Percentiles rank a stretch among this genome's conserved stretches.
These are phyloP conservation scores for Hirsutella thompsonii DNA, from an alignment of 2,329 filamentous ascomycete species.

Conservation along the genomic window DNA sequence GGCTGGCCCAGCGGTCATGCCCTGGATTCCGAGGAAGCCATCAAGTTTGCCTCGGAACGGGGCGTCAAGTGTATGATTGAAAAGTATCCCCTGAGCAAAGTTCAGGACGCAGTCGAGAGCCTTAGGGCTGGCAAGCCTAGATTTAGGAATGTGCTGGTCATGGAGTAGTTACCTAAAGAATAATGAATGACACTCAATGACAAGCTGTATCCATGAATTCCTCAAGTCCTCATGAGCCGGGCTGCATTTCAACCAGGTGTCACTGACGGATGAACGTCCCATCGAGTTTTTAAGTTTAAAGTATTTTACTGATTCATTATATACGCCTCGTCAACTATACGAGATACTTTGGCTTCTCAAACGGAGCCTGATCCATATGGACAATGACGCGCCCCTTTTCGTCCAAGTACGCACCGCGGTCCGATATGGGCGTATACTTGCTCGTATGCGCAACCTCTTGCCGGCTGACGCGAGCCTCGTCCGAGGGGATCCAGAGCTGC, in stretches of 20 bases:
- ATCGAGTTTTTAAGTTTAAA: too few species aligned
- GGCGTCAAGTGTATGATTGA: conserved; percentile 53
- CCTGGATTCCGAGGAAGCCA: conserved; percentile 50
- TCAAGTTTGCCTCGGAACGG: conserved; percentile 50
- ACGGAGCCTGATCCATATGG: conserved; percentile 24
- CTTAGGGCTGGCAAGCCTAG: conserved; percentile 27
- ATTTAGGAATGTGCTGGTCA: conserved; percentile 30
- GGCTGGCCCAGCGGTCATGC: conserved; percentile 52
- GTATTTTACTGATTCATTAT: not conserved
- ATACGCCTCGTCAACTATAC: not conserved
- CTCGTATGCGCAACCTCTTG: conserved; percentile 66
- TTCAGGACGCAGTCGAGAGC: conserved; percentile 29
- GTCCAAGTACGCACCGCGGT: conserved; percentile 28
- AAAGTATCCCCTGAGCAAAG: conserved; percentile 45
- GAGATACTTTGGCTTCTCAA: conserved; percentile 18
- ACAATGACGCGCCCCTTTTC: conserved; percentile 20
- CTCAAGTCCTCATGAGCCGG: too few species aligned
- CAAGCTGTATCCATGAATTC: too few species aligned
- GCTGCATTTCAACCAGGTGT: too few species aligned
- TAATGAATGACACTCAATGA: too few species aligned
- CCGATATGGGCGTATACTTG: conserved; percentile 64
- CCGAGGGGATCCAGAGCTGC: conserved; percentile 74
- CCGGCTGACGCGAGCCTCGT: conserved; percentile 58
- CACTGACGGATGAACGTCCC: too few species aligned
- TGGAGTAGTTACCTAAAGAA: conserved; percentile 21